Percentiles rank a stretch among this genome's conserved stretches.
These are phyloP conservation scores for Fusarium dimerum DNA, from an alignment of 2,329 filamentous ascomycete species.

Conservation along the genomic window DNA sequence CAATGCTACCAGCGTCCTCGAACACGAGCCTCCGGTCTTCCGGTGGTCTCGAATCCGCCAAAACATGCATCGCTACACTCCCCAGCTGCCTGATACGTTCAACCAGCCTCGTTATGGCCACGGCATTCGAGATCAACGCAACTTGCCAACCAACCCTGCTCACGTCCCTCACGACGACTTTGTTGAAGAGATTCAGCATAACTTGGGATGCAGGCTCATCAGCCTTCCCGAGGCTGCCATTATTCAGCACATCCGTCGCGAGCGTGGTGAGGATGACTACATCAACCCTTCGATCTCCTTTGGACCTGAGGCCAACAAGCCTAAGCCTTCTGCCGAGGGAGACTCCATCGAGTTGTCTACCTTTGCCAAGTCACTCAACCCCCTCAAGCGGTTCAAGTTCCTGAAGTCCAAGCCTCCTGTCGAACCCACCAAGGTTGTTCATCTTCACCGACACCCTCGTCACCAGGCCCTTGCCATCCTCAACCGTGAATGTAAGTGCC, in stretches of 20 bases:
- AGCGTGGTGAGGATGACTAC: conserved; percentile 40
- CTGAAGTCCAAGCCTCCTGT: background rate
- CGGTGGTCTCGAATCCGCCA: conserved; percentile 29
- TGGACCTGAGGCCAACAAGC: conserved; percentile 17
- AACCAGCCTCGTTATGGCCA: conserved; percentile 26
- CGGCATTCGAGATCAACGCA: conserved; percentile 9
- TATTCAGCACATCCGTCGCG: conserved; percentile 34
- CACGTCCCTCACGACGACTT: conserved; percentile 27
- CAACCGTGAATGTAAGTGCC: conserved; percentile 20
- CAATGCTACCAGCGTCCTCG: background rate
- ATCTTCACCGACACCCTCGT: background rate
- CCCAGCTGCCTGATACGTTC: conserved; percentile 22
- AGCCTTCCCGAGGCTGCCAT: conserved; percentile 40
- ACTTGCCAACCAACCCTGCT: conserved; percentile 5
- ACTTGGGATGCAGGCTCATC: conserved; percentile 38
- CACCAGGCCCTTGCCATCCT: background rate
- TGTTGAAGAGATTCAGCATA: conserved; percentile 25
- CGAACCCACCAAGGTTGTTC: background rate
- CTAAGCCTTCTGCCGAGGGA: background rate
- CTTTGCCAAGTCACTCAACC: background rate
- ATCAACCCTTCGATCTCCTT: conserved; percentile 33
- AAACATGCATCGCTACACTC: conserved; percentile 24
- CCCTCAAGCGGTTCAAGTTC: background rate
- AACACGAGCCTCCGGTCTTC: conserved; percentile 11
- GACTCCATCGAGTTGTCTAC: background rate